Evolutionary conservation across 148 eudicot species (phyloP).

Genomic region (Vaccinium corymbosum): DNA sequence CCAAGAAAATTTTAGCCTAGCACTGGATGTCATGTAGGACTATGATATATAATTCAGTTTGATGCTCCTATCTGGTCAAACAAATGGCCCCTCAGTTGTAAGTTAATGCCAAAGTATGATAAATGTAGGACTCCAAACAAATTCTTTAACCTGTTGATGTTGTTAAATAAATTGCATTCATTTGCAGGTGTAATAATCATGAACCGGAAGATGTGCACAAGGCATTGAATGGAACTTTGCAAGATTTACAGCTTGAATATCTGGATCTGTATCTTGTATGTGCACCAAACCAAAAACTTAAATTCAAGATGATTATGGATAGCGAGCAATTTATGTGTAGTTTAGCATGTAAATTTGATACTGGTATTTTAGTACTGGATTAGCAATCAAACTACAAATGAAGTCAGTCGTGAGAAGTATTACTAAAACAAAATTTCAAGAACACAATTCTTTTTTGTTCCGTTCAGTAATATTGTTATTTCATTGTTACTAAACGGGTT

Average conservation of each 20-base stretch:
- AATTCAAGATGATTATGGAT: not conserved
- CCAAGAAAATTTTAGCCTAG: too few relatives aligned
- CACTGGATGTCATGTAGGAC: too few relatives aligned
- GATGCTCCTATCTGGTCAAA: too few relatives aligned
- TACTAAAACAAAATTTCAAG: not conserved
- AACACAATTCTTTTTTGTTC: not conserved
- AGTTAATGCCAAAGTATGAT: not conserved
- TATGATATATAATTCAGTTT: too few relatives aligned
- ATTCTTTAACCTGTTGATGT: not conserved
- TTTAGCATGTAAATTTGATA: not conserved
- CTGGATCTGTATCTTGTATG: conserved; percentile 58
- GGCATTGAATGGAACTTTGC: conserved; percentile 46
- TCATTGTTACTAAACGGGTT: not conserved
- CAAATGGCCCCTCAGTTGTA: too few relatives aligned
- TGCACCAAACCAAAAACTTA: not conserved
- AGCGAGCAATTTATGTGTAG: not conserved
- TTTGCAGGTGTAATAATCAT: conserved; percentile 50
- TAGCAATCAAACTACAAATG: not conserved
- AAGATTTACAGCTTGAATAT: conserved; percentile 58
- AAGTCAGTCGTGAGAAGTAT: not conserved
- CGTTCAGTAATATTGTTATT: not conserved
- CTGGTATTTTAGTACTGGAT: not conserved
- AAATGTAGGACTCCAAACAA: not conserved
- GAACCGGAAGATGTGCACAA: conserved; percentile 57
- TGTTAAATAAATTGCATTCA: conserved; percentile 2